Evolutionary conservation across 2,329 filamentous ascomycete genomes (phyloP), one percentile per base, ranked within the genome.

Genomic region (Salinomyces thailandicus): DNA sequence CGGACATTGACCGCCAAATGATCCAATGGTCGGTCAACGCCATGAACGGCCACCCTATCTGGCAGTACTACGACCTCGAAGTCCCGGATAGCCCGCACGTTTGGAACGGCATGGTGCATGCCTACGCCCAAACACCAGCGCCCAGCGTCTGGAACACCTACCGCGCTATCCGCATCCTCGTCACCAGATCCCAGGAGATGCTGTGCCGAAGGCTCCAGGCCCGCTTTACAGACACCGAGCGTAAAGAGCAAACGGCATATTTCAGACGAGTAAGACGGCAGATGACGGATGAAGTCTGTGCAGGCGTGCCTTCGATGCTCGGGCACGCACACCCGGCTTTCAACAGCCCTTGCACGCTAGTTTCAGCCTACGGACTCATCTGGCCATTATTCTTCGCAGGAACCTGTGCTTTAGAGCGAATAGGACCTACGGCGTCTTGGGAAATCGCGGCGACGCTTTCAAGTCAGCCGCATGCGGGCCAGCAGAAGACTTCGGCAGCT

Each of bases 331-430:
- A 33, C 3, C 47, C 49, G 5, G 44, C 39, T n/a, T 41, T 29
- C 33, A 51, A 49, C 18, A 47, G 45, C 2, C 43, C 41, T 2
- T 48, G 47, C 33, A 40, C 51, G 2, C 42, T 57, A 14, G 42
- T 53, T n/a, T 49, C 45, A 7, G 51, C 52, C 1, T 57, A 57
- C 39, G 39, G 36, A 6, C 42, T 46, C 13, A 50, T 57, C 20
- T 57, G 54, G 54, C 54, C 54, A 1, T 39, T 57, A 6, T 57
- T 56, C 51, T 57, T 57, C 40, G 54, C 53, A 11, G 52, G 48
- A 6, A 53, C 51, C 1, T 54, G 49, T 34, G 51, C 49, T 8
- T 43, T 57, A 4, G 54, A 57, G 33, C 43, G 52, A 3, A 39
- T 55, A 3, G 50, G 48, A 15, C 22, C 22, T 8, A 20, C 27